Base-by-base conservation (phyloP, 1,139 yeast genomes). In the Saccharomyces pastorianus region DNA sequence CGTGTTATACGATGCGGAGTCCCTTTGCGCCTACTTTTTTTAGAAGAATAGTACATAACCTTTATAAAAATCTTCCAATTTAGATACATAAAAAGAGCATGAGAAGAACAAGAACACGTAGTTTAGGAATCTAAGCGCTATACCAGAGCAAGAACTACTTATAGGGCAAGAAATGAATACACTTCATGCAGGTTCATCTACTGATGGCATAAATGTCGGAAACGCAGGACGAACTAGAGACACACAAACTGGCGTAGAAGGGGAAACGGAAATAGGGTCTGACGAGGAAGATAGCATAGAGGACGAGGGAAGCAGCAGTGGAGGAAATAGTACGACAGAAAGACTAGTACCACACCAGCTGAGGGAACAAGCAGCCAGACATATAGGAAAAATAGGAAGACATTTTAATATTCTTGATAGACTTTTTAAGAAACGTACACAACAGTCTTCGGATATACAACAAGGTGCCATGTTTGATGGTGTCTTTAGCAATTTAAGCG, bases 401-500 rank as follows among this genome's bases (percentile, higher is more conserved):
- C 64, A 68, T 51, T 73, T 73, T 58, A 73, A 73, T 58, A 64
- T 73, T 8, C 55, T 73, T 23, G 77, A 73, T 58, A 62, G 71
- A 51, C 56, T 71, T 4, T 72, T 71, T 55, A 62, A 62, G 55
- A 56, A n/a, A n/a, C 47, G 46, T 7, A 41, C 51, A 9, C 51
- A 32, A 26, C 51, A 52, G 9, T 46, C 53, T 8, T 32, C 58
- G 14, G 53, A 53, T 46, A 27, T 59, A 48, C 61, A 58, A 38
- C 61, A 58, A 27, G 69, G 68, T 29, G 64, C 66, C n/a, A 55
- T 59, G 46, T 64, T 63, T 48, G 99, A 93, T 69, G 99, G 99
- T 8, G 99, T 93, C 6, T 93, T 93, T 71, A 83, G 95, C 49
- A 93, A 93, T 69, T 72, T 93, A 63, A 81, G 87, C 65, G 98